These are phyloP conservation scores for Rhynchosporium graminicola DNA, from an alignment of 2,329 filamentous ascomycete genomes.

Conservation along the genomic window DNA sequence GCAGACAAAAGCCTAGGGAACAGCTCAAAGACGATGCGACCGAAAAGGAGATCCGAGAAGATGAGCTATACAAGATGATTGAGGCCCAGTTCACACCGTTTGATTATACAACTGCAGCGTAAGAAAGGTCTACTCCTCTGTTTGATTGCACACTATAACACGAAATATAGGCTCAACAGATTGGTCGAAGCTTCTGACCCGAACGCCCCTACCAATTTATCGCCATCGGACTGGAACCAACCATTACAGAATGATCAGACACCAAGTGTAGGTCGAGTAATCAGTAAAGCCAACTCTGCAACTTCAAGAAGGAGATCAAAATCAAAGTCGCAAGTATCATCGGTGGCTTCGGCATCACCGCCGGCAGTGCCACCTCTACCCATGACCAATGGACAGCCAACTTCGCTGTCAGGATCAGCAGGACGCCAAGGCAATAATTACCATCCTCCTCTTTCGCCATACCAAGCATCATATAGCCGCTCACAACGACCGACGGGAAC, in stretches of 20 bases:
- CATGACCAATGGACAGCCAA: conserved; percentile 29
- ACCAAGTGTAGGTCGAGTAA: conserved; percentile 22
- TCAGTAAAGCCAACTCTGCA: conserved; percentile 25
- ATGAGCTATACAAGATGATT: conserved; percentile 92
- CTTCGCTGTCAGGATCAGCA: conserved; percentile 1
- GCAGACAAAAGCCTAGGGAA: conserved; percentile 90
- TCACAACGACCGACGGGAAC: conserved; percentile 31
- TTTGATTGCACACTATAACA: conserved; percentile 19
- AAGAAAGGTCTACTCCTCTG: conserved; percentile 63
- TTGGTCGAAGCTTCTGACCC: conserved; percentile 41
- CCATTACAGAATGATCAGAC: conserved; percentile 19
- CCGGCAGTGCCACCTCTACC: conserved; percentile 31
- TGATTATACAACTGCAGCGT: conserved; percentile 85
- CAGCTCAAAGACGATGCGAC: conserved; percentile 92
- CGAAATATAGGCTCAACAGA: conserved; percentile 32
- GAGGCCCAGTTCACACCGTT: conserved; percentile 93
- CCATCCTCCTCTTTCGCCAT: conserved; percentile 34
- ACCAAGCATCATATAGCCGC: conserved; percentile 37
- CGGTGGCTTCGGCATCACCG: conserved; percentile 35
- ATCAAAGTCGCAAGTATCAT: conserved; percentile 35
- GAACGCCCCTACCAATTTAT: conserved; percentile 24
- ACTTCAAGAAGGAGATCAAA: conserved; percentile 30
- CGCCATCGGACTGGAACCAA: conserved; percentile 26
- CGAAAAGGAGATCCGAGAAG: conserved; percentile 89
- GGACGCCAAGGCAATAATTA: conserved; percentile 11